phyloP scores from a whole-genome alignment of 2,329 filamentous ascomycete species.

The Coleophoma crateriformis region DNA sequence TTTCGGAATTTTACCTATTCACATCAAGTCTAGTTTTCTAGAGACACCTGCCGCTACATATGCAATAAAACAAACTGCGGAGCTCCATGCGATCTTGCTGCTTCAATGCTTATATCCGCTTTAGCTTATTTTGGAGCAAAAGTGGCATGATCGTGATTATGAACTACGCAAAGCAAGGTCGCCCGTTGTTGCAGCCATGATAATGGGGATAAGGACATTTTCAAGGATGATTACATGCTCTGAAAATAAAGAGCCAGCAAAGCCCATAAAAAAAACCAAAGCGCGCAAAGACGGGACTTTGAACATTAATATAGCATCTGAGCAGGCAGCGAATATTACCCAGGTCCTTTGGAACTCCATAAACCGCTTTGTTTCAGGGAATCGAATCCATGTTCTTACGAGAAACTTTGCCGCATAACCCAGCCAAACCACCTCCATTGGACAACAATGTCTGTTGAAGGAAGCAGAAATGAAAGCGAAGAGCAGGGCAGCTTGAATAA shows the following conservation, averaged over 20 bases:
- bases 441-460: not conserved
- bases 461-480: not conserved
- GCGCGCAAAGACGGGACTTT: not conserved
- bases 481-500: conserved; percentile 7
- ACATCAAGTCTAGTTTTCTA: no score
- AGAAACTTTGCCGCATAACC: no score
- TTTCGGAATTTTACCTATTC: no score
- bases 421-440: no score
- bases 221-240: not conserved
- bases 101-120: not conserved
- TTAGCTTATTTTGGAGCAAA: not conserved
- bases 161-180: not conserved
- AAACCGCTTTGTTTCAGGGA: no score
- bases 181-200: not conserved
- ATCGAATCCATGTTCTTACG: no score
- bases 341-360: no score
- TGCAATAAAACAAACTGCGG: no score
- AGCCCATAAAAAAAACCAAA: not conserved
- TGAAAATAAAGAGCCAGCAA: not conserved
- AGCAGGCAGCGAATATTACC: not conserved
- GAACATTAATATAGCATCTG: not conserved
- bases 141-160: not conserved
- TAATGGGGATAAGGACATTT: not conserved
- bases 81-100: not conserved
- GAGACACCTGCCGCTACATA: no score